phyloP scores from a whole-genome alignment of 1,284 basidiomycete species.

The Naganishia sp. region DNA sequence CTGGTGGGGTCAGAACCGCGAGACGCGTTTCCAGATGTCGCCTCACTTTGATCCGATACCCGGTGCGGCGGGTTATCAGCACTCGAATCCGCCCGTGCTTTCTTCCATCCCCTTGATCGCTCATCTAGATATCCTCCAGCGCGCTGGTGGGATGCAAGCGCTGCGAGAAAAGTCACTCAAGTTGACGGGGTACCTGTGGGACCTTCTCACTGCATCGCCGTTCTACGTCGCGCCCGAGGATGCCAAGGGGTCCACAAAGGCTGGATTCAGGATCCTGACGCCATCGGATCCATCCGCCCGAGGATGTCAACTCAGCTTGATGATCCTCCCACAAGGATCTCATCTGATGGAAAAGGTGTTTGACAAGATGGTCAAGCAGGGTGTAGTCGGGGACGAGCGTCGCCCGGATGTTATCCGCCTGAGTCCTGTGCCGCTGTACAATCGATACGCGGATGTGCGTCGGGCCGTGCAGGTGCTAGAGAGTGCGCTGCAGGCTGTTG shows the following conservation, averaged over 20 bases:
- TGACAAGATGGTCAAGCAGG: slow-evolving; percentile 63
- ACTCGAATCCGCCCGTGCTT: slow-evolving; percentile 87
- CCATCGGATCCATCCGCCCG: slow-evolving; percentile 67
- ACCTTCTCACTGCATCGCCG: slow-evolving; percentile 62
- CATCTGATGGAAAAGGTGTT: slow-evolving; percentile 73
- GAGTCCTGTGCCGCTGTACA: slow-evolving; percentile 81
- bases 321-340: slow-evolving; percentile 64
- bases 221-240: slow-evolving; percentile 57
- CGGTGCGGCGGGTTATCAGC: slow-evolving; percentile 93
- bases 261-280: slow-evolving; percentile 83
- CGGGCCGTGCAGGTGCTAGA: slow-evolving; percentile 67
- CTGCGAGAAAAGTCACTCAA: slow-evolving; percentile 69
- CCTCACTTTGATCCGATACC: slow-evolving; percentile 75
- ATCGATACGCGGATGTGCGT: slow-evolving; percentile 73
- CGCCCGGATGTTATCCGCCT: slow-evolving; percentile 86
- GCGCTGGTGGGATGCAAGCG: slow-evolving; percentile 69
- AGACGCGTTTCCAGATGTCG: slow-evolving; percentile 89
- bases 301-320: slow-evolving; percentile 81
- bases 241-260: slow-evolving; percentile 30
- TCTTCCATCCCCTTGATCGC: slow-evolving; percentile 76
- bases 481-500: slow-evolving; percentile 46
- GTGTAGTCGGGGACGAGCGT: slow-evolving; percentile 86
- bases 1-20: slow-evolving; percentile 94
- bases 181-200: slow-evolving; percentile 72
- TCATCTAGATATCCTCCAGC: slow-evolving; percentile 75